Evolutionary conservation across 768 basidiomycete genomes (phyloP).

Genomic region (Neoboletus magnificus): DNA sequence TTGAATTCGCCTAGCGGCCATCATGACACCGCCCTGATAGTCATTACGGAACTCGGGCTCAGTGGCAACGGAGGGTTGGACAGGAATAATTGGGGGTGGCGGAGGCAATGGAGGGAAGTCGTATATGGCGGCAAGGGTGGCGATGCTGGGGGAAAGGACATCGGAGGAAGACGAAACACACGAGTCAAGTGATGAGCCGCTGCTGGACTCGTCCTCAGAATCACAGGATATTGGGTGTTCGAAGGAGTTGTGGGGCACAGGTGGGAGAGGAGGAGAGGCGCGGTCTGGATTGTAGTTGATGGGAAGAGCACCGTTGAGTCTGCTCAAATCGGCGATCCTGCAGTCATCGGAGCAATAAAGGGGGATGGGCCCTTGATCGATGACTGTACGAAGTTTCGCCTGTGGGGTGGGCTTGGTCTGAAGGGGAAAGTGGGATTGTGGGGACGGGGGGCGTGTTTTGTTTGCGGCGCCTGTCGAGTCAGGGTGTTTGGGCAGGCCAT

Average conservation of each 20-base stretch:
- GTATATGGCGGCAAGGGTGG: slow-evolving; percentile 38
- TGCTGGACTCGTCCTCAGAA: slow-evolving; percentile 41
- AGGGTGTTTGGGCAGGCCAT: slow-evolving; percentile 49
- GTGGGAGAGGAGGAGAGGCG: slow-evolving; percentile 38
- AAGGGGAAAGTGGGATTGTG: slow-evolving; percentile 20
- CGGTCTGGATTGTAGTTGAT: slow-evolving; percentile 49
- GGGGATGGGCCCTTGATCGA: slow-evolving; percentile 77
- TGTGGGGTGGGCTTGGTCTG: slow-evolving; percentile 31
- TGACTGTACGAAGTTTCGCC: slow-evolving; percentile 59
- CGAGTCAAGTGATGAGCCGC: slow-evolving; percentile 39
- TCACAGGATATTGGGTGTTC: slow-evolving; percentile 24
- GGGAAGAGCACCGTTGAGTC: slow-evolving; percentile 38
- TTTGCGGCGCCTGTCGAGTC: slow-evolving; percentile 22
- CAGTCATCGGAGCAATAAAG: slow-evolving; percentile 85
- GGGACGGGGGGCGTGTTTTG: slow-evolving; percentile 14
- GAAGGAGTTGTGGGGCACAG: slow-evolving; percentile 41
- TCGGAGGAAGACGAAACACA: slow-evolving; percentile 27
- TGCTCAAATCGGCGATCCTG: slow-evolving; percentile 53
- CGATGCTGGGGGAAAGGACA: slow-evolving; percentile 28
- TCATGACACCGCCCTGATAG: slow-evolving; percentile 63
- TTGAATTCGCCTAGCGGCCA: slow-evolving; percentile 58
- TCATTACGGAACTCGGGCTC: slow-evolving; percentile 36
- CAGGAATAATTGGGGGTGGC: slow-evolving; percentile 41
- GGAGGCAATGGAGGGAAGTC: slow-evolving; percentile 55
- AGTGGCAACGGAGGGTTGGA: slow-evolving; percentile 18